Conservation (phyloP, 192 early-diverging fungal species). For the Coemansia sp. region DNA sequence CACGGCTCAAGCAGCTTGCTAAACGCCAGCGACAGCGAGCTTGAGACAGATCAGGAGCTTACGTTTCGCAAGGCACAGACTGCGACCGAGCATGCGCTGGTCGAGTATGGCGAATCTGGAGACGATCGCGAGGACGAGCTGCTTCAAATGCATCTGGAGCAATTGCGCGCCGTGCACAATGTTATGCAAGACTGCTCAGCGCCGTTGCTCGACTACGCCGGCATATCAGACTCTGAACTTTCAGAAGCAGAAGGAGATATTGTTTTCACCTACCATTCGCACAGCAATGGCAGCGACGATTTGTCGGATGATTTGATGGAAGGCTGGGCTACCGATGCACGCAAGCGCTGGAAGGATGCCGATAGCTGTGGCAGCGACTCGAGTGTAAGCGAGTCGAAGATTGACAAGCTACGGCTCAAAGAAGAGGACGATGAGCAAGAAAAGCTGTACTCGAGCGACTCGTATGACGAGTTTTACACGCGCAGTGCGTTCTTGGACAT, state of each 20-base stretch:
- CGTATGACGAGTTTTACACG: slow-evolving; percentile 48
- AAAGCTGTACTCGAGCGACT: slow-evolving; percentile 44
- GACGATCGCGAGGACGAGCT: slow-evolving; percentile 45
- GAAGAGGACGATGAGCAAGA: slow-evolving; percentile 32
- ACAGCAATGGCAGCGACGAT: slow-evolving; percentile 19
- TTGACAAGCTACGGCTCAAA: slow-evolving; percentile 30
- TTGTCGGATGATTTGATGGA: slow-evolving; percentile 42
- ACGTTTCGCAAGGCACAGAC: slow-evolving; percentile 39
- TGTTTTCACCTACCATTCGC: slow-evolving; percentile 32
- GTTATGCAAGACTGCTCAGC: slow-evolving; percentile 40
- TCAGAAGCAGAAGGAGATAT: slow-evolving; percentile 26
- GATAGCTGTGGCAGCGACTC: slow-evolving; percentile 25
- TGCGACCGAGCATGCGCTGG: slow-evolving; percentile 35
- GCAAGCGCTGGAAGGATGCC: slow-evolving; percentile 25
- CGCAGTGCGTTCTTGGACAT: slow-evolving; percentile 39
- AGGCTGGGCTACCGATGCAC: slow-evolving; percentile 34
- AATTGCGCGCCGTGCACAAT: slow-evolving; percentile 45
- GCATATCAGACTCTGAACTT: slow-evolving; percentile 11
- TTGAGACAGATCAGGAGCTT: slow-evolving; percentile 43
- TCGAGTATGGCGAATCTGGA: slow-evolving; percentile 6
- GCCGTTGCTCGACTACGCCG: slow-evolving; percentile 26
- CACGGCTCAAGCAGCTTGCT: not conserved
- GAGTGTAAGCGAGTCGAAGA: slow-evolving; percentile 33
- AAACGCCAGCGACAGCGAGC: slow-evolving; percentile 10
- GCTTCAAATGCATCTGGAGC: slow-evolving; percentile 48